phyloP scores from a whole-genome alignment of 176 grass and related monocot genomes.

The Stipa capillata region DNA sequence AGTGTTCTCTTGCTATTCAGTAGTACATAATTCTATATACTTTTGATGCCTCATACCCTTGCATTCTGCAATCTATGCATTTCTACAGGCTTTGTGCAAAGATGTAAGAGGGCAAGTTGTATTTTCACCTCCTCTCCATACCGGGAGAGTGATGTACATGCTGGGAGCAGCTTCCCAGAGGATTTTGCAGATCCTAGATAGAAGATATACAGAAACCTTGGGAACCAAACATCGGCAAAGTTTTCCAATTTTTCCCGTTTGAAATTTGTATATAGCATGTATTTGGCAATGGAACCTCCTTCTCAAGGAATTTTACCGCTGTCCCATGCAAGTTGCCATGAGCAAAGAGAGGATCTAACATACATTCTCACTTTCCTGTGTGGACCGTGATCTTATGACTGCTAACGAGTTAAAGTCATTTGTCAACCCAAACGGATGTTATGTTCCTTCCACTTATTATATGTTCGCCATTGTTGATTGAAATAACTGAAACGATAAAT shows the following conservation, averaged over 20 bases:
- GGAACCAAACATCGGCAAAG: neutral
- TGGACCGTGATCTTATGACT: neutral
- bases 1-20: neutral
- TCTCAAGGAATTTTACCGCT: neutral
- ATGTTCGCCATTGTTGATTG: neutral
- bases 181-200: slow-evolving; percentile 15
- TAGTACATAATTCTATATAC: neutral
- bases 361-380: neutral
- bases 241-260: neutral
- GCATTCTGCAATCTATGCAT: neutral
- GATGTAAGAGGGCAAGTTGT: neutral
- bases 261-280: slow-evolving; percentile 1
- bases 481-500: neutral
- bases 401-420: neutral
- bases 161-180: slow-evolving; percentile 7
- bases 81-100: slow-evolving; percentile 13
- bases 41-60: neutral
- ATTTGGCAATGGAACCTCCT: neutral
- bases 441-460: neutral
- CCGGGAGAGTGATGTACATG: slow-evolving; percentile 8
- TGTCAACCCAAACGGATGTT: neutral
- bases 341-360: neutral
- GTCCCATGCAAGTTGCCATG: neutral
- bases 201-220: slow-evolving; percentile 1
- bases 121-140: neutral